A percentile compares a stretch with the other conserved stretches of the same genome.
These are phyloP conservation scores for Chlamydomonas schloesseri DNA, from an alignment of 139 green algal species.

Conservation along the genomic window DNA sequence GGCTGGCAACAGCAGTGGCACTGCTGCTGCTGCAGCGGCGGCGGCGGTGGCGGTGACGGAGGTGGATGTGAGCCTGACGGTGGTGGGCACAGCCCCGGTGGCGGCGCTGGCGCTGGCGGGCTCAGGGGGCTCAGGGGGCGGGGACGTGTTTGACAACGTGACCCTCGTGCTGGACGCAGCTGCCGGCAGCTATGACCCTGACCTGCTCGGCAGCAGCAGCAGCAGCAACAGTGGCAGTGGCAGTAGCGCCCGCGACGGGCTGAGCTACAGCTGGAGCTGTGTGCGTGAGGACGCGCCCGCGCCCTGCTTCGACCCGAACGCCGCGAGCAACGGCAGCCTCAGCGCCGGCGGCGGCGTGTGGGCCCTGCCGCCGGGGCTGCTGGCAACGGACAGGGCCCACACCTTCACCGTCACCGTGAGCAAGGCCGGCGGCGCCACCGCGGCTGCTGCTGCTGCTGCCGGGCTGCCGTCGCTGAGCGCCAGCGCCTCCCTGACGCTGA, in stretches of 20 bases:
- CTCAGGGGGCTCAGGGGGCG: neutral
- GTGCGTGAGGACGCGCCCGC: neutral
- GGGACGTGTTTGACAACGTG: constrained; percentile 14
- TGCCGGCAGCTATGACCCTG: neutral
- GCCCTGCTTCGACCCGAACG: neutral
- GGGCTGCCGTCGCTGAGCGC: neutral
- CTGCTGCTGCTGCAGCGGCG: too few species aligned
- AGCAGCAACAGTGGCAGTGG: too few species aligned
- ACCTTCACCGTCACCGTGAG: neutral
- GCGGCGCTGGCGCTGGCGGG: neutral
- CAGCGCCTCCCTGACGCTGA: neutral
- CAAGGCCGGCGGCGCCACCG: neutral
- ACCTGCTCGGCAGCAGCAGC: neutral
- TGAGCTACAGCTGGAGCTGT: constrained; percentile 19
- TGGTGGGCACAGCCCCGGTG: neutral
- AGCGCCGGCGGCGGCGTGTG: neutral
- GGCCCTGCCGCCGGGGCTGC: neutral
- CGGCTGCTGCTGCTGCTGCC: too few species aligned
- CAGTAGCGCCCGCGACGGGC: neutral
- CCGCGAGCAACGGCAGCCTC: neutral
- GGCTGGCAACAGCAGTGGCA: too few species aligned
- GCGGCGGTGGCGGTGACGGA: too few species aligned
- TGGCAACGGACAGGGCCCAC: neutral
- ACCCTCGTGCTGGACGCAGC: neutral
- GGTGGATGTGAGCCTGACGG: neutral